These are phyloP conservation scores for Pharnaceum exiguum DNA, from an alignment of 148 eudicot genomes.

Conservation along the genomic window DNA sequence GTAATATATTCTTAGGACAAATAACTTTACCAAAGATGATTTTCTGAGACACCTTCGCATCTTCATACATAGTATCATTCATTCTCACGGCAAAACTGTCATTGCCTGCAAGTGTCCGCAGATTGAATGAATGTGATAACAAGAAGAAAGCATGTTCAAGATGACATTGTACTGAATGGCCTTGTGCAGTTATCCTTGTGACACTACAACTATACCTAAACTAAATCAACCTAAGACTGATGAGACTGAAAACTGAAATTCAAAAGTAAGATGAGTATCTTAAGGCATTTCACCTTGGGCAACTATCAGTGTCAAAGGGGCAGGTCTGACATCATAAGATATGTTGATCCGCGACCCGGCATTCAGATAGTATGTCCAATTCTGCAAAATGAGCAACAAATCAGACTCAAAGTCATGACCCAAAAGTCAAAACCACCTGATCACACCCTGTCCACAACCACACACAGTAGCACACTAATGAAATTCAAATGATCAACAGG, in stretches of 20 bases:
- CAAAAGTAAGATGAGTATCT: no score
- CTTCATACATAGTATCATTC: constrained; percentile 41
- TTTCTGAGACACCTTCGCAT: constrained; percentile 51
- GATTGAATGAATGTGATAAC: no score
- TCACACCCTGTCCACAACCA: no score
- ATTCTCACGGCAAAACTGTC: constrained; percentile 39
- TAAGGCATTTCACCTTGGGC: constrained; percentile 66
- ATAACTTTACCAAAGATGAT: constrained; percentile 38
- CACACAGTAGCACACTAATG: no score
- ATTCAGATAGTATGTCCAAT: constrained; percentile 52
- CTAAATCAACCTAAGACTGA: no score
- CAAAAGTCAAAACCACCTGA: no score
- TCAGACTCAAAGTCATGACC: neutral
- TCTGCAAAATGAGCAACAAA: constrained; percentile 26
- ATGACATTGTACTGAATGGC: no score
- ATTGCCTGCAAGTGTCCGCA: constrained; percentile 34
- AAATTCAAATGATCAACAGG: neutral
- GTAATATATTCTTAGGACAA: no score
- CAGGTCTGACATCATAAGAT: constrained; percentile 36
- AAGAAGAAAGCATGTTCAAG: no score
- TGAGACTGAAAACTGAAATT: no score
- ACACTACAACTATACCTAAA: neutral
- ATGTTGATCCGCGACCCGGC: constrained; percentile 41
- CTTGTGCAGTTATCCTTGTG: no score
- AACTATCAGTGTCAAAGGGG: constrained; percentile 40